These are phyloP conservation scores for Amanita subjunquillea DNA, from an alignment of 768 basidiomycete species.

Conservation along the genomic window DNA sequence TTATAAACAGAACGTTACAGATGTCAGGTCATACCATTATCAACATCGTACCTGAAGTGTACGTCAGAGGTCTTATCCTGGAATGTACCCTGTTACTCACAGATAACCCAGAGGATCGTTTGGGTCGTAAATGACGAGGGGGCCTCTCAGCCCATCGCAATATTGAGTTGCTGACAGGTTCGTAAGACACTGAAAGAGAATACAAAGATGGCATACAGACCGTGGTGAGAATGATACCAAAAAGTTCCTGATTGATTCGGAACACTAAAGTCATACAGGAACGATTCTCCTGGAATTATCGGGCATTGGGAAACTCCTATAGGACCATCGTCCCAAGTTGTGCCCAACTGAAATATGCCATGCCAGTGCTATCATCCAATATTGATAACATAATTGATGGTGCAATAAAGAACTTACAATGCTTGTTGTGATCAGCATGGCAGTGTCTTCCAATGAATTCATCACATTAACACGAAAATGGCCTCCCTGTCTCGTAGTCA, in stretches of 20 bases:
- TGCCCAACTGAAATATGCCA: slow-evolving; percentile 31
- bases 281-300: slow-evolving; percentile 23
- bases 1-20: background rate
- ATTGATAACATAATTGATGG: background rate
- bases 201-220: slow-evolving; percentile 13
- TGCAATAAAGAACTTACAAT: slow-evolving; percentile 10
- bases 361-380: slow-evolving; percentile 30
- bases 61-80: background rate
- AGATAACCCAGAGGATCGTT: slow-evolving; percentile 10
- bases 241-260: slow-evolving; percentile 17
- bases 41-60: slow-evolving; percentile 16
- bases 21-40: slow-evolving; percentile 5
- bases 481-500: slow-evolving; percentile 14
- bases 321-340: slow-evolving; percentile 25
- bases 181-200: background rate
- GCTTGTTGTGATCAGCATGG: slow-evolving; percentile 29
- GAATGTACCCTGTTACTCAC: background rate
- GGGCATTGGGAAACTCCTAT: slow-evolving; percentile 31
- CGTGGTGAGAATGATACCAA: slow-evolving; percentile 21
- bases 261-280: slow-evolving; percentile 26
- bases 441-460: slow-evolving; percentile 26
- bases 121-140: slow-evolving; percentile 14
- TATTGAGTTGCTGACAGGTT: slow-evolving; percentile 10
- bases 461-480: slow-evolving; percentile 28
- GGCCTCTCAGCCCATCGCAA: slow-evolving; percentile 16